Conservation (phyloP, 179 eudicot genomes). For the Sideroxylon spinosum region DNA sequence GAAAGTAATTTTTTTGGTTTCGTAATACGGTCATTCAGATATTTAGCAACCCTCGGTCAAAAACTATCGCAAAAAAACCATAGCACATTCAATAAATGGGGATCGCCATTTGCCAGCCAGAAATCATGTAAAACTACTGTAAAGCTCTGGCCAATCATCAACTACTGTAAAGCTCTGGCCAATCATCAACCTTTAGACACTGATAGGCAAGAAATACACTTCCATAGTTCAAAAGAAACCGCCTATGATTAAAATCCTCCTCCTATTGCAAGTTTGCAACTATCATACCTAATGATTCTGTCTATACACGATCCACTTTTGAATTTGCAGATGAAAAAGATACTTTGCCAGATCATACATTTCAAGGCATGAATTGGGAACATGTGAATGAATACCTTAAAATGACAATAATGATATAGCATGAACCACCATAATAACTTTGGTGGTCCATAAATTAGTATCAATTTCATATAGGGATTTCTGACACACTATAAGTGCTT, state of each 20-base stretch:
- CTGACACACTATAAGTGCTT: no score
- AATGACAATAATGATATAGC: no score
- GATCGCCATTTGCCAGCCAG: not conserved
- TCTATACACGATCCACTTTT: not conserved
- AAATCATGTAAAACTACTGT: not conserved
- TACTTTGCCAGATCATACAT: not conserved
- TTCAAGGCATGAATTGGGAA: not conserved
- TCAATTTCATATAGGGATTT: no score
- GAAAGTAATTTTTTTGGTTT: not conserved
- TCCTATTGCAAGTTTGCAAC: not conserved
- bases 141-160: not conserved
- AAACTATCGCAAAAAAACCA: not conserved
- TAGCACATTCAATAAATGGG: not conserved
- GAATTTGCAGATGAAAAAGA: not conserved
- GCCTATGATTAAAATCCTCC: not conserved
- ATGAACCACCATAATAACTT: not conserved
- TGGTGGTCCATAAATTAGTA: no score
- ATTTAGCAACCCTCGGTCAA: not conserved
- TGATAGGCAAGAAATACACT: no score
- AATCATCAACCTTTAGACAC: not conserved
- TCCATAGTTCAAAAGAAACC: not conserved
- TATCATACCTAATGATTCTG: conserved; percentile 1
- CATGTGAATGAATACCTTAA: not conserved
- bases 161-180: not conserved
- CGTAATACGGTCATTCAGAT: no score